Percentiles rank a stretch among this genome's conserved stretches.
Evolutionary conservation across 148 eudicot genomes (phyloP).

Genomic region (Arctostaphylos glauca): DNA sequence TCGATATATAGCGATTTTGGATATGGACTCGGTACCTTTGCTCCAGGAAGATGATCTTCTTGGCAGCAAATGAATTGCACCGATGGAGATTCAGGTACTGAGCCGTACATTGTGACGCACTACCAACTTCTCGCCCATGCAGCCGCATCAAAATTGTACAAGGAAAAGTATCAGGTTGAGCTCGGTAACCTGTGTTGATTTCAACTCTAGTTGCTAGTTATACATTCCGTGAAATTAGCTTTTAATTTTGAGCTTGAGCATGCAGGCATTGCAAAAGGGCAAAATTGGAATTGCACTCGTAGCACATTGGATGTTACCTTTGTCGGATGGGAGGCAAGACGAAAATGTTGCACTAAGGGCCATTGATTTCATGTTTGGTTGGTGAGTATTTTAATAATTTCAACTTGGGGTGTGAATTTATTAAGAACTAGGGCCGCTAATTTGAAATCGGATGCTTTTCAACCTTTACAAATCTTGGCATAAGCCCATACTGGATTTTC

Average conservation of each 20-base stretch:
- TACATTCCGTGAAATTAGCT: no score
- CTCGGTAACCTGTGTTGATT: not conserved
- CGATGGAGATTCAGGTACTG: constrained; percentile 33
- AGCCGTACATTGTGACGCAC: constrained; percentile 46
- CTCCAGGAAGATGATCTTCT: constrained; percentile 42
- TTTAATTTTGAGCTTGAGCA: not conserved
- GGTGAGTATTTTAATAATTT: constrained; percentile 48
- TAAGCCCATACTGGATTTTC: no score
- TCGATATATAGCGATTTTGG: constrained; percentile 18
- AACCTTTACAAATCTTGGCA: no score
- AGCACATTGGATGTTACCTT: constrained; percentile 47
- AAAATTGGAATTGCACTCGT: constrained; percentile 46
- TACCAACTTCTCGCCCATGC: constrained; percentile 58
- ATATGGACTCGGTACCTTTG: constrained; percentile 21
- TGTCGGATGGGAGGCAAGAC: constrained; percentile 23
- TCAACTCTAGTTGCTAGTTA: no score
- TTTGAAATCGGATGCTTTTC: no score
- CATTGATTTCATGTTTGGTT: constrained; percentile 56
- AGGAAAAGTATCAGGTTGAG: constrained; percentile 41
- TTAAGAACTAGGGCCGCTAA: no score
- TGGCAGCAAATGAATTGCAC: constrained; percentile 25
- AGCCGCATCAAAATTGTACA: constrained; percentile 41
- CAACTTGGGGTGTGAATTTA: no score
- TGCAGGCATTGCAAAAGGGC: constrained; percentile 48
- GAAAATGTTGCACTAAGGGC: constrained; percentile 36